phyloP scores from a whole-genome alignment of 163 green algal species.

The Prototheca wickerhamii region DNA sequence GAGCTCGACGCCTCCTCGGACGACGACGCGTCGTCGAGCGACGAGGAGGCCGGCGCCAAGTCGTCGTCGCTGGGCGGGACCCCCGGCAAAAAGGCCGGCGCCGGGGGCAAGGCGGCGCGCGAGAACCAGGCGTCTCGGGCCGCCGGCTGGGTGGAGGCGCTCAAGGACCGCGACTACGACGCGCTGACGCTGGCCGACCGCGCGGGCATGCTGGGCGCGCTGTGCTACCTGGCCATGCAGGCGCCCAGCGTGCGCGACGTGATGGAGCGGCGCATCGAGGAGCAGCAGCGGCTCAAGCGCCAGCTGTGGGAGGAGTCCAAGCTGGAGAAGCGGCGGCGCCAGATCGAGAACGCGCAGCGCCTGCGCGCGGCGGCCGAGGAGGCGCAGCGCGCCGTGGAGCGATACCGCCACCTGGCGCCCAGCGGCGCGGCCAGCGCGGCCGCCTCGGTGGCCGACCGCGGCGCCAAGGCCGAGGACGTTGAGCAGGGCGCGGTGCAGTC shows the following conservation, averaged over 20 bases:
- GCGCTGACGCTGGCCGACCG: constrained; percentile 40
- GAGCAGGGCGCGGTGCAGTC: neutral
- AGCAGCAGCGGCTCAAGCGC: constrained; percentile 44
- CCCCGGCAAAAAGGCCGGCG: neutral
- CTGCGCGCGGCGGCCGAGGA: constrained; percentile 14
- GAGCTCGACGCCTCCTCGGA: neutral
- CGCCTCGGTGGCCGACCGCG: constrained; percentile 1
- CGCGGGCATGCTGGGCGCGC: constrained; percentile 39
- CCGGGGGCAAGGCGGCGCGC: neutral
- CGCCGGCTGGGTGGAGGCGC: constrained; percentile 44
- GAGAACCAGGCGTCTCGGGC: constrained; percentile 5
- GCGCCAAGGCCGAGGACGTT: constrained; percentile 4
- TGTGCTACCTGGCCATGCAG: constrained; percentile 52
- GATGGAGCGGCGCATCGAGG: constrained; percentile 55
- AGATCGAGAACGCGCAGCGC: constrained; percentile 23
- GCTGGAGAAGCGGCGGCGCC: constrained; percentile 30
- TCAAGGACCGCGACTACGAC: constrained; percentile 45
- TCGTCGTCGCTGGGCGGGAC: too few relatives aligned
- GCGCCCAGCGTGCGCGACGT: constrained; percentile 40
- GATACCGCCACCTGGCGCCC: constrained; percentile 2
- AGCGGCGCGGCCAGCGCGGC: constrained; percentile 4
- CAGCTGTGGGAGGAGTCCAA: constrained; percentile 51
- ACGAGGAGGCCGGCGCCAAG: neutral
- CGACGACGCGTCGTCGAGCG: neutral
- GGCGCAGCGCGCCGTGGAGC: constrained; percentile 8